These are phyloP conservation scores for Fragilaria crotonensis DNA, from an alignment of 108 stramenopile species.

Conservation along the genomic window DNA sequence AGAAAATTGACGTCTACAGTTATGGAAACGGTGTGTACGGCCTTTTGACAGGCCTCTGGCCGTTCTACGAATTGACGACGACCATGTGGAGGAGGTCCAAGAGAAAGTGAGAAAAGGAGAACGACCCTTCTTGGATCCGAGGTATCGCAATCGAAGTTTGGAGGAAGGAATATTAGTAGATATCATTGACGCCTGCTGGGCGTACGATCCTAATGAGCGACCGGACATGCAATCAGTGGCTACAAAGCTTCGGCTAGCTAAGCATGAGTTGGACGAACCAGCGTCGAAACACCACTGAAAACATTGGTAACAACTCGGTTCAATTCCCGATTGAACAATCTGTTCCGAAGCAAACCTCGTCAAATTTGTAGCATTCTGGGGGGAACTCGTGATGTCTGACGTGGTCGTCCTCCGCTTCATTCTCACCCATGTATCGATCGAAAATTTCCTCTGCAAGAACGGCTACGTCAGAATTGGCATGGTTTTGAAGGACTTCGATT, in stretches of 20 bases:
- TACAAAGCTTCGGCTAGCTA: neutral
- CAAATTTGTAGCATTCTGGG: too few relatives aligned
- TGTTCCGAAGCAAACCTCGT: too few relatives aligned
- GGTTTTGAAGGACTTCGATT: too few relatives aligned
- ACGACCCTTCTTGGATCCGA: conserved; percentile 44
- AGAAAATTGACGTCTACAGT: conserved; percentile 64
- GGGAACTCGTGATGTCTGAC: too few relatives aligned
- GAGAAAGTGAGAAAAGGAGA: conserved; percentile 29
- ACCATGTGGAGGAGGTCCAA: conserved; percentile 18
- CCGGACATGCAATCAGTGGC: conserved; percentile 5
- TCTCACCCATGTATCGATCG: too few relatives aligned
- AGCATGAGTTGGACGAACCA: neutral
- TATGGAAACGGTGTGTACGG: conserved; percentile 69
- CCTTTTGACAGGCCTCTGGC: conserved; percentile 49
- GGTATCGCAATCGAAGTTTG: conserved; percentile 39
- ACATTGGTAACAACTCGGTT: too few relatives aligned
- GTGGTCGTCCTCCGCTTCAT: too few relatives aligned
- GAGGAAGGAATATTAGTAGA: conserved; percentile 41
- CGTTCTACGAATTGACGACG: conserved; percentile 48
- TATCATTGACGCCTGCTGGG: conserved; percentile 49
- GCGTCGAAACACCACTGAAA: too few relatives aligned
- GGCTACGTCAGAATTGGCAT: too few relatives aligned
- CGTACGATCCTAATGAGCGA: conserved; percentile 37
- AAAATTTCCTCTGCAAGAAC: too few relatives aligned
- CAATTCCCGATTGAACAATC: too few relatives aligned